A percentile compares a stretch with the other conserved stretches of the same genome.
Conservation (phyloP, 2,329 filamentous ascomycete genomes). For the Kalaharituber pfeilii region DNA sequence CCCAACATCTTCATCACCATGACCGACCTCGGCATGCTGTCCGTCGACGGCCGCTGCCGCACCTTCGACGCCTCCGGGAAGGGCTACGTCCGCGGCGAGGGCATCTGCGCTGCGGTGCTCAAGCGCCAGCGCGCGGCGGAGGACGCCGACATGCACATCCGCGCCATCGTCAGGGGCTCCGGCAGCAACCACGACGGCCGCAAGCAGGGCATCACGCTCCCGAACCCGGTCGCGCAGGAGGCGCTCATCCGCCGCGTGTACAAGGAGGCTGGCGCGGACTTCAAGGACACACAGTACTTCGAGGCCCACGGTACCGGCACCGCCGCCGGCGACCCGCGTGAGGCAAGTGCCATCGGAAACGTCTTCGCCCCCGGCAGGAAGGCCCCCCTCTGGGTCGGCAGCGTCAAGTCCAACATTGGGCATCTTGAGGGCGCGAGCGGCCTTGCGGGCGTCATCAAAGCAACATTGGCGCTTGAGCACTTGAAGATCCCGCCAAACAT, state of each 20-base stretch:
- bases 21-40: slow-evolving; percentile 35
- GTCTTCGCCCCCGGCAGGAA: slow-evolving; percentile 25
- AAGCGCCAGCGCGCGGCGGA: slow-evolving; percentile 43
- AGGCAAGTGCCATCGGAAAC: slow-evolving; percentile 34
- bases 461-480: slow-evolving; percentile 35
- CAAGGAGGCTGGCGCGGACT: slow-evolving; percentile 25
- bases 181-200: slow-evolving; percentile 35
- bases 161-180: slow-evolving; percentile 38
- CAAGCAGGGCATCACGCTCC: slow-evolving; percentile 41
- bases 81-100: slow-evolving; percentile 49
- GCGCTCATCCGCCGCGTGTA: slow-evolving; percentile 34
- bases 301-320: slow-evolving; percentile 43
- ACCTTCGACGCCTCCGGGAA: slow-evolving; percentile 40
- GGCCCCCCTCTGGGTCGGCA: not conserved
- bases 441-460: slow-evolving; percentile 38
- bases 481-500: slow-evolving; percentile 30
- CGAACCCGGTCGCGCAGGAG: slow-evolving; percentile 32
- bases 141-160: slow-evolving; percentile 39
- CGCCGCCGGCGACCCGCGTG: slow-evolving; percentile 39
- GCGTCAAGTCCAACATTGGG: slow-evolving; percentile 35
- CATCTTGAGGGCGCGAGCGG: slow-evolving; percentile 37
- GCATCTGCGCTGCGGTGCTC: slow-evolving; percentile 39
- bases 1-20: slow-evolving; percentile 26
- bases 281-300: slow-evolving; percentile 31
- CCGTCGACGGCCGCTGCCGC: slow-evolving; percentile 31